Percentiles rank a stretch among this genome's conserved stretches.
These are phyloP conservation scores for Orychophragmus violaceus DNA, from an alignment of 345 rosid genomes.

Conservation along the genomic window DNA sequence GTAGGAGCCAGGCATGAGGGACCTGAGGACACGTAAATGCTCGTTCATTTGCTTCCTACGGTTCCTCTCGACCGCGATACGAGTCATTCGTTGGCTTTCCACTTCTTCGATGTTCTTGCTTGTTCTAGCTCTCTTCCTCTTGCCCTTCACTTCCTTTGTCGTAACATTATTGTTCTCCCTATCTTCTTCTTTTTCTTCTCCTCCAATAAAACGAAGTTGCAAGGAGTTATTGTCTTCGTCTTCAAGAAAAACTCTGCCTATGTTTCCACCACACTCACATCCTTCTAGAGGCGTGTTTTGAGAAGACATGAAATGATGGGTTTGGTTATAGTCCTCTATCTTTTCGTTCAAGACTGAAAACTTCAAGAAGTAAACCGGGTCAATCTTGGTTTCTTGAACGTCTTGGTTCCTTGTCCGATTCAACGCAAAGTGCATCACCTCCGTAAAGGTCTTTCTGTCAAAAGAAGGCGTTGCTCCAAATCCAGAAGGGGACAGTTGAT, in stretches of 20 bases:
- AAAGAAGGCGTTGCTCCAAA: slow-evolving; percentile 43
- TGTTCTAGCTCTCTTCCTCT: slow-evolving; percentile 69
- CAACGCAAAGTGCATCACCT: slow-evolving; percentile 82
- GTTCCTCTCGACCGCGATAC: slow-evolving; percentile 94
- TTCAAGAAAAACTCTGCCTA: slow-evolving; percentile 6
- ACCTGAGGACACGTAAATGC: slow-evolving; percentile 76
- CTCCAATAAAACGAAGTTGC: slow-evolving; percentile 46
- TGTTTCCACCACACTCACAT: slow-evolving; percentile 37
- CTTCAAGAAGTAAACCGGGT: slow-evolving; percentile 80
- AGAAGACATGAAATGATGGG: slow-evolving; percentile 10
- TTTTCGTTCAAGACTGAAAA: too few species aligned
- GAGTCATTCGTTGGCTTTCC: slow-evolving; percentile 92
- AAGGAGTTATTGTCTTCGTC: slow-evolving; percentile 30
- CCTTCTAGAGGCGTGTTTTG: slow-evolving; percentile 5
- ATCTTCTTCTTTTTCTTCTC: slow-evolving; percentile 27
- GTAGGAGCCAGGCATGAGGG: slow-evolving; percentile 96
- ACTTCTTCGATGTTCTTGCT: slow-evolving; percentile 83
- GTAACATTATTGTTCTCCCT: slow-evolving; percentile 18
- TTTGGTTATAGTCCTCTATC: slow-evolving; percentile 33
- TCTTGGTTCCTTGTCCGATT: slow-evolving; percentile 54
- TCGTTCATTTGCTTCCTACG: slow-evolving; percentile 97
- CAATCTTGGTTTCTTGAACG: slow-evolving; percentile 58
- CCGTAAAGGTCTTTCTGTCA: slow-evolving; percentile 71
- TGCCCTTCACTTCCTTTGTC: slow-evolving; percentile 46
- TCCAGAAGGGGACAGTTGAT: slow-evolving; percentile 38